These are phyloP conservation scores for Allantophomopsis lycopodina DNA, from an alignment of 2,329 filamentous ascomycete genomes.

Conservation along the genomic window DNA sequence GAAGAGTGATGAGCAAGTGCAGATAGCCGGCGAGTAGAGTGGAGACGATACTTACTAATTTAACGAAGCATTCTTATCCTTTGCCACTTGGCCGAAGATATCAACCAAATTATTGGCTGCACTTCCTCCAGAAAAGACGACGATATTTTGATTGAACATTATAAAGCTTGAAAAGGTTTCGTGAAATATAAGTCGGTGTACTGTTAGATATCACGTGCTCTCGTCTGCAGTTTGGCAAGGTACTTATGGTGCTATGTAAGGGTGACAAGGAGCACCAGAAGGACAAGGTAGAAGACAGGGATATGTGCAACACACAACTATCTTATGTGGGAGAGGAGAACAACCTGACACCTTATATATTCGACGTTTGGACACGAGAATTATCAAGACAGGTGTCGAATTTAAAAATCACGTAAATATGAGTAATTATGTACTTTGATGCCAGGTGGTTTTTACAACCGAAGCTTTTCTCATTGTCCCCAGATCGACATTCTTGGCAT, in stretches of 20 bases:
- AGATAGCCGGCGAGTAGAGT: neutral
- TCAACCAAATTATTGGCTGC: constrained; percentile 93
- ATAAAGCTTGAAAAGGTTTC: neutral
- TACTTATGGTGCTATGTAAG: too few relatives aligned
- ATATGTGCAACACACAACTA: neutral
- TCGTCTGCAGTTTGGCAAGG: too few relatives aligned
- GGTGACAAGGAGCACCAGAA: too few relatives aligned
- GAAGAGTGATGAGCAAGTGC: constrained; percentile 46
- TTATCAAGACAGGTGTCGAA: too few relatives aligned
- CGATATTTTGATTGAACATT: constrained; percentile 37
- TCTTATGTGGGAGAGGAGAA: neutral
- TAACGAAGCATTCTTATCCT: constrained; percentile 15
- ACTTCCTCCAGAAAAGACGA: constrained; percentile 83
- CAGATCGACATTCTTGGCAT: too few relatives aligned
- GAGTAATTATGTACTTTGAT: too few relatives aligned
- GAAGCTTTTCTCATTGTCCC: too few relatives aligned
- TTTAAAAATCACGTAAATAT: too few relatives aligned
- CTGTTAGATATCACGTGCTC: too few relatives aligned
- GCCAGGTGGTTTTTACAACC: too few relatives aligned
- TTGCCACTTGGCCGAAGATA: constrained; percentile 53
- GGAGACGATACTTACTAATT: constrained; percentile 16
- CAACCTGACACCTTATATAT: neutral
- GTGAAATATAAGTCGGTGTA: too few relatives aligned
- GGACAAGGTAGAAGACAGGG: too few relatives aligned
- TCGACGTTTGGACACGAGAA: neutral